Base-by-base conservation (phyloP, 192 early-diverging fungal species). In the Fimicolochytrium jonesii region DNA sequence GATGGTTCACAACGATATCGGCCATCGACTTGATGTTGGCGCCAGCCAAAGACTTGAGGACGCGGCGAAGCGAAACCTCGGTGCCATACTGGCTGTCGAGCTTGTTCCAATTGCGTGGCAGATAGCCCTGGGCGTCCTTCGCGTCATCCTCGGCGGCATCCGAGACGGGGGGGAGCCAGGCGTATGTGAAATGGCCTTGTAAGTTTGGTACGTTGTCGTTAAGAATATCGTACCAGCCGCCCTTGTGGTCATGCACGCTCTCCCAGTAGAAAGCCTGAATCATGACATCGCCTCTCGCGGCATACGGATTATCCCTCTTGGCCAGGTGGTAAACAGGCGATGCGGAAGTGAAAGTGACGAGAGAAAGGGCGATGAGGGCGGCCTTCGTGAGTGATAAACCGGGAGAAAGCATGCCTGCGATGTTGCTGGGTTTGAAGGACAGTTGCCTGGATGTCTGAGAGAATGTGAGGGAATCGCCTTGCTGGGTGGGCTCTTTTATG, bases 1-100 rank as follows among this genome's bases (percentile, higher is more conserved):
- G 59, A 30, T 61, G 59, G 20, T 61, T 61, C 1, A 61, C 41
- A 29, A 61, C 59, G 22, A 47, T 29, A 31, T 61, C 59, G 30
- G 41, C 41, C 6, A 61, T 22, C 6, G 59, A 13, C 15, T 9
- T 10, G 20, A 61, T 52, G 0, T 34, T 34, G 4, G 37, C 44
- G 31, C 31, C 34, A 17, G 15, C 23, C 6, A 61, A 20, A 2
- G 22, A 30, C 6, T 22, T 57, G 30, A 61, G 11, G 17, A 61
- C 17, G 22, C 50, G 2, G 18, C 31, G 43, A 4, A 61, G 47
- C 2, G 55, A n/a, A 20, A 4, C 7, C 15, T 20, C 37, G 43
- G 20, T 6, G 22, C 59, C 59, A 20, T 47, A 61, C 32, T 42
- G n/a, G 26, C 50, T 48, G 47, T 61, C 46, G 18, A 61, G 31